Evolutionary conservation across 2,329 filamentous ascomycete genomes (phyloP).

Genomic region (Penicillium nordicum): DNA sequence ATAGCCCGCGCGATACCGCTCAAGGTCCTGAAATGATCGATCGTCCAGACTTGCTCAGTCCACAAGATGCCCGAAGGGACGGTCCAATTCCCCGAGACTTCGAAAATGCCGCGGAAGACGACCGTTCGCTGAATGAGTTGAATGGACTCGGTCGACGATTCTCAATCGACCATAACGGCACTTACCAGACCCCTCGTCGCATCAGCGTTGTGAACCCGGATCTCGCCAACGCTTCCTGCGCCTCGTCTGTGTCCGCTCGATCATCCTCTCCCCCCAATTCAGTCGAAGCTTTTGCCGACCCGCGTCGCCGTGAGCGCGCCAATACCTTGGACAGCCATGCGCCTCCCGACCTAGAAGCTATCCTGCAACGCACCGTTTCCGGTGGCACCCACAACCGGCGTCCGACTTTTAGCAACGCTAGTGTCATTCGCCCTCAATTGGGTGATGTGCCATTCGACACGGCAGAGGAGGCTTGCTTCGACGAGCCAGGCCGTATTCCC

Average conservation of each 20-base stretch:
- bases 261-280: slow-evolving; percentile 90
- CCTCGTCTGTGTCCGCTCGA: slow-evolving; percentile 56
- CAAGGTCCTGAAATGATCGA: slow-evolving; percentile 50
- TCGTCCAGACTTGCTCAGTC: slow-evolving; percentile 45
- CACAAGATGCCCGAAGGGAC: slow-evolving; percentile 46
- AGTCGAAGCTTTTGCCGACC: slow-evolving; percentile 93
- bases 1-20: slow-evolving; percentile 35
- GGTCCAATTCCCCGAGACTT: slow-evolving; percentile 70
- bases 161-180: slow-evolving; percentile 42
- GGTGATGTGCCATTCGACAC: slow-evolving; percentile 36
- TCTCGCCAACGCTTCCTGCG: slow-evolving; percentile 41
- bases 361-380: slow-evolving; percentile 69
- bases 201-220: slow-evolving; percentile 40
- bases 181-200: slow-evolving; percentile 33
- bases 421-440: slow-evolving; percentile 51
- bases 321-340: slow-evolving; percentile 61
- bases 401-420: slow-evolving; percentile 58
- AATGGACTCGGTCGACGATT: slow-evolving; percentile 37
- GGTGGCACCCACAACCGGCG: slow-evolving; percentile 61
- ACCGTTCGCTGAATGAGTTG: slow-evolving; percentile 42
- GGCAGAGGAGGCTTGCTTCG: slow-evolving; percentile 74
- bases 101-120: slow-evolving; percentile 70
- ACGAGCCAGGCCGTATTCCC: slow-evolving; percentile 72
- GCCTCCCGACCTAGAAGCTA: slow-evolving; percentile 54
- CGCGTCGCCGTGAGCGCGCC: slow-evolving; percentile 75